Evolutionary conservation across 2,329 filamentous ascomycete genomes (phyloP).

Genomic region (Capronia epimyces): DNA sequence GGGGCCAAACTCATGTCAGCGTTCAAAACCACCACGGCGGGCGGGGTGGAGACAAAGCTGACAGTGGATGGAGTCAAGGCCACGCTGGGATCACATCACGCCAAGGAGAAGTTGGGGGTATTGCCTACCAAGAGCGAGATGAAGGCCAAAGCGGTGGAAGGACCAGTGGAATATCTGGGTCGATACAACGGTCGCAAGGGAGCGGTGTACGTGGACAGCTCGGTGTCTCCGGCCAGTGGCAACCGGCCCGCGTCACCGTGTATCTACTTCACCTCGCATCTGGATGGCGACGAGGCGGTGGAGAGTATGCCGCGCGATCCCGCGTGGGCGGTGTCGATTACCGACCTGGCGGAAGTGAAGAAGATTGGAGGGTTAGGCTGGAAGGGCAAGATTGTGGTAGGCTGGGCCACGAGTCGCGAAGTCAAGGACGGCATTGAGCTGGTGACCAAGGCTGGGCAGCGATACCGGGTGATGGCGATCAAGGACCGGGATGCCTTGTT

Average conservation of each 20-base stretch:
- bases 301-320: constrained; percentile 51
- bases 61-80: constrained; percentile 68
- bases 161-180: constrained; percentile 71
- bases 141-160: constrained; percentile 44
- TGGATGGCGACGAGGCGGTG: constrained; percentile 38
- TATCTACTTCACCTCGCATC: constrained; percentile 58
- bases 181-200: constrained; percentile 67
- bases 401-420: constrained; percentile 68
- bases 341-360: constrained; percentile 66
- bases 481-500: constrained; percentile 70
- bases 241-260: constrained; percentile 62
- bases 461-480: constrained; percentile 64
- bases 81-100: constrained; percentile 53
- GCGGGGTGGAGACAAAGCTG: constrained; percentile 65
- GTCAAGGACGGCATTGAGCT: constrained; percentile 71
- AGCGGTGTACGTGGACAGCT: constrained; percentile 58
- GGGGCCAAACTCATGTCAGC: constrained; percentile 56
- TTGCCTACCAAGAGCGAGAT: constrained; percentile 47
- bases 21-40: constrained; percentile 65
- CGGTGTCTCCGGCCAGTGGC: constrained; percentile 39
- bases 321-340: constrained; percentile 64
- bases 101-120: constrained; percentile 66
- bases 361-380: constrained; percentile 78
- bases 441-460: constrained; percentile 49
- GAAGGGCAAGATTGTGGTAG: constrained; percentile 78